Evolutionary conservation across 148 eudicot species (phyloP), one percentile per base, ranked within the genome.

Genomic region (Heliamphora exappendiculata): DNA sequence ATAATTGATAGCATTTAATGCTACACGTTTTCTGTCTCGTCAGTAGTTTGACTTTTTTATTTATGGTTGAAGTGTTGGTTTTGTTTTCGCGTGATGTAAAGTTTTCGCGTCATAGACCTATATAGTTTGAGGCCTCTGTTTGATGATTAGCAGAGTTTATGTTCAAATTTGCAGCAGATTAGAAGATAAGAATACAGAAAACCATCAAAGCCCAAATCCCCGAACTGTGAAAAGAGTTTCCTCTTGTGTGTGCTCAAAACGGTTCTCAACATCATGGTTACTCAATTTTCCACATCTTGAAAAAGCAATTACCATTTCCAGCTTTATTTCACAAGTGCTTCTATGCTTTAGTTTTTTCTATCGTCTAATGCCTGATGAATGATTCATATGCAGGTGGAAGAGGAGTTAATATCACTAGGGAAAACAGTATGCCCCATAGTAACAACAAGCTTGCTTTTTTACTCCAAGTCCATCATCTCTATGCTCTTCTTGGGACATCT

Each of bases 401-500:
- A 80, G 55, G 77, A 85, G 69, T 36, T 80, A 29, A 66, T 28
- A 67, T 64, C 73, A 12, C 66, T 82, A 13, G 58, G 67, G 57
- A 31, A 72, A 55, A 65, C 80, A 34, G 73, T 75, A 62, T 76
- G 31, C 4, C 87, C 85, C 7, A 75, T 74, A 26, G 33, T 78
- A 20, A 26, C 75, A 22, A 77, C 81, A 42, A 67, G 79, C 72
- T 42, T 79, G 42, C 58, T 80, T 14, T 37, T 79, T 42, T 85
- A 74, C 34, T 74, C 79, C 26, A 80, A 80, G 62, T 77, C 85
- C 68, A 74, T 77, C 77, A 76, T 84, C 62, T 85, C 83, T 22
- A 71, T 71, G 81, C 28, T 77, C 70, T 85, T 82, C 79, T 54
- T 85, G 75, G 85, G 87, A 36, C 75, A 80, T 20, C 73, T 85